phyloP scores from a whole-genome alignment of 2,329 filamentous ascomycete genomes.

The Zymoseptoria crescenta region DNA sequence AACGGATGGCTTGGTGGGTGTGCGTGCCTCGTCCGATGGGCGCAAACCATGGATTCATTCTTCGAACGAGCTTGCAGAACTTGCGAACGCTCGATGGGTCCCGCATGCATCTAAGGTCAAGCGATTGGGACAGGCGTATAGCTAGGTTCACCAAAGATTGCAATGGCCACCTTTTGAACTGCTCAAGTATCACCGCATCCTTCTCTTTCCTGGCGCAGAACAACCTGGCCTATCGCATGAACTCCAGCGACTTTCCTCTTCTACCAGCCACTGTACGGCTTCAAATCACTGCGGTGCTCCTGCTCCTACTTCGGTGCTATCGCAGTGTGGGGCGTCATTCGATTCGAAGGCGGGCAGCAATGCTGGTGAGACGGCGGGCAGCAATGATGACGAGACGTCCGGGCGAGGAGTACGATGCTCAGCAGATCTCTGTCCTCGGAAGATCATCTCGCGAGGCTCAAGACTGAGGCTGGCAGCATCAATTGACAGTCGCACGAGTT shows the following conservation, averaged over 20 bases:
- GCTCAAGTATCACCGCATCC: neutral
- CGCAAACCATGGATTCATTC: no score
- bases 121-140: no score
- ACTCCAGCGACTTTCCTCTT: neutral
- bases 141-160: neutral
- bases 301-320: neutral
- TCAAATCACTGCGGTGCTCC: neutral
- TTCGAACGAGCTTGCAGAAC: no score
- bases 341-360: neutral
- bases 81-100: no score
- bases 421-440: neutral
- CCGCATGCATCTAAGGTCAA: no score
- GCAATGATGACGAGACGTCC: neutral
- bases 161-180: neutral
- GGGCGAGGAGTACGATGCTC: neutral
- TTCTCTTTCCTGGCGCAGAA: neutral
- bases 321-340: neutral
- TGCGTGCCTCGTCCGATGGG: no score
- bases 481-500: neutral
- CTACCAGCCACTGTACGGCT: neutral
- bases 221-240: neutral
- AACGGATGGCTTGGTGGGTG: neutral
- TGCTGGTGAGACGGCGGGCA: neutral
- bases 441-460: neutral
- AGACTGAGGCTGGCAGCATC: no score